Evolutionary conservation across 2,329 filamentous ascomycete species (phyloP), one percentile per base, ranked within the genome.

Genomic region (Pestalotiopsis sp.): DNA sequence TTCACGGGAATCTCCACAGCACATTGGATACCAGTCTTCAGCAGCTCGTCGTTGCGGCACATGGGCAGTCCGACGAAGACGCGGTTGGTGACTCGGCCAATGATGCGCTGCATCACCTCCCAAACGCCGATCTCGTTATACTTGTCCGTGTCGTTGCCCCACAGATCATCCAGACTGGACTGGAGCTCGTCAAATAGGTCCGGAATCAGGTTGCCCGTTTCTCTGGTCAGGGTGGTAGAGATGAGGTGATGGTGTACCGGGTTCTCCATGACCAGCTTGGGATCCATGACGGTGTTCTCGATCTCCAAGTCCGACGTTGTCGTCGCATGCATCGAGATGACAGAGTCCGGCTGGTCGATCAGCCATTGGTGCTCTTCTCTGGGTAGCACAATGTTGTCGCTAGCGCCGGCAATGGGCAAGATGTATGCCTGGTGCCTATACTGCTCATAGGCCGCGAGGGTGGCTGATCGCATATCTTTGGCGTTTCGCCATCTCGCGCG

Each of bases 401-500:
- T 20, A 1, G 20, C 24, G 38, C 73, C 72, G 4, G 70, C 56
- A 3, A 77, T 10, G 5, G 77, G 76, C 9, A 79, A 39, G 35
- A 77, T 67, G 56, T 71, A 75, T 1, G 76, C 66, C 52, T 70
- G 65, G 68, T 76, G 65, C 30, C 67, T 68, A 67, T 75, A 74
- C 26, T 74, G 68, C 2, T 55, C 48, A 58, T 79, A 73, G 1
- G 75, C 75, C 10, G 70, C 20, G 20, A 72, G 59, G 24, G 75
- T 64, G 0, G 76, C 73, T 0, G 68, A 56, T 68, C 76, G 75
- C 72, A 76, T 75, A 68, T 78, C 71, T 48, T 63, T 39, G 3
- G 71, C 68, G 68, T 79, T 79, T 22, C 77, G 73, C 74, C 73
- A 78, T 67, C 59, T 71, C 5, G 78, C 78, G 44, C 73, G 73